Conservation (phyloP, 2,329 filamentous ascomycete genomes). For the Fusarium pilosicola region DNA sequence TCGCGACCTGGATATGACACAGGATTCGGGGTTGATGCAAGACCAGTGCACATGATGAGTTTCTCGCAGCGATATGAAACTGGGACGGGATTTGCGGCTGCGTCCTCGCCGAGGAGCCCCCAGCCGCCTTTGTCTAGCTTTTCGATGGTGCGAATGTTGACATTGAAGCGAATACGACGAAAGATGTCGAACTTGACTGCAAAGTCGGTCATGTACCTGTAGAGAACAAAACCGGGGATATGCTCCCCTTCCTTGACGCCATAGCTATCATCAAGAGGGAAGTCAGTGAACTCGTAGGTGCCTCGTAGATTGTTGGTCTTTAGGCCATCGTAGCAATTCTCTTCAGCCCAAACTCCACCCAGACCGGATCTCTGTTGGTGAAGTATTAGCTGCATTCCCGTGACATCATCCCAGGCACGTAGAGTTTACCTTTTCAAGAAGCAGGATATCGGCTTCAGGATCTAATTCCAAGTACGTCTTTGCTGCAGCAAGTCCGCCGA, state of each 20-base stretch:
- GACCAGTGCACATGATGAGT: not conserved
- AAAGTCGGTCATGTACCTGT: not conserved
- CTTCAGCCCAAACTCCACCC: not conserved
- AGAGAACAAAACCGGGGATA: not conserved
- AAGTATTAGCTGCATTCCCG: fast-evolving
- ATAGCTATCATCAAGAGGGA: not conserved
- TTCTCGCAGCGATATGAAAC: not conserved
- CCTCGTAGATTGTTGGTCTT: not conserved
- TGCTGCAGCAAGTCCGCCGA: not conserved
- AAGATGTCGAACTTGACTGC: not conserved
- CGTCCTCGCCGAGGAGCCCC: not conserved
- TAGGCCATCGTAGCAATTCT: not conserved
- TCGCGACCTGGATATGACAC: not conserved
- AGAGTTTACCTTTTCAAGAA: not conserved
- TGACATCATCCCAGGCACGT: fast-evolving
- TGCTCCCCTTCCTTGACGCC: not conserved
- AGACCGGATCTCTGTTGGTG: not conserved
- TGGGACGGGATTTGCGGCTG: fast-evolving
- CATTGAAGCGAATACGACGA: not conserved
- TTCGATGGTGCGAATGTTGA: not conserved
- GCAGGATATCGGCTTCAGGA: not conserved
- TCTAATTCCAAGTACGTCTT: not conserved
- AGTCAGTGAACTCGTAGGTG: not conserved
- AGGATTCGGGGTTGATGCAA: not conserved
- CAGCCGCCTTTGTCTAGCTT: not conserved